Evolutionary conservation across 805 yeast species (phyloP).

Genomic region (Ogataea paraovalis): DNA sequence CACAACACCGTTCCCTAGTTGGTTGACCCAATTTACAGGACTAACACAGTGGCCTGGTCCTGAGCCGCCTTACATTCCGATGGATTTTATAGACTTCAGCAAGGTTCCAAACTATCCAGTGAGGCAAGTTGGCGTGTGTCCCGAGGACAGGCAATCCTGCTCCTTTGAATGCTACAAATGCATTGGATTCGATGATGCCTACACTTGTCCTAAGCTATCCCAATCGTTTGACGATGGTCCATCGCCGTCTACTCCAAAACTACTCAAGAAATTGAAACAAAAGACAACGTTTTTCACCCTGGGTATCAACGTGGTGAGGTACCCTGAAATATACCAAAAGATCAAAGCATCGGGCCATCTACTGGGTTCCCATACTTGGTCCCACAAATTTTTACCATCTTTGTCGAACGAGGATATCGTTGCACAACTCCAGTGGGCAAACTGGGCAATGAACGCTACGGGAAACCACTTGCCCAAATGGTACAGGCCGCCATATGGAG

Average conservation of each 20-base stretch:
- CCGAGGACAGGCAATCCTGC: conserved; percentile 50
- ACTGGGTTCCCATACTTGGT: conserved; percentile 89
- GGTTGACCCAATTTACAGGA: conserved; percentile 78
- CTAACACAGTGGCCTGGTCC: conserved; percentile 77
- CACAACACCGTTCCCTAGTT: conserved; percentile 53
- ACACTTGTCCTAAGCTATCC: conserved; percentile 66
- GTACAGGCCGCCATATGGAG: conserved; percentile 97
- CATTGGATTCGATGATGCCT: conserved; percentile 69
- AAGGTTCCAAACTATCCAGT: conserved; percentile 45
- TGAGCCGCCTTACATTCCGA: conserved; percentile 84
- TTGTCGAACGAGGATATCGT: conserved; percentile 75
- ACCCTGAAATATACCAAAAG: conserved; percentile 66
- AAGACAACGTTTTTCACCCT: conserved; percentile 80
- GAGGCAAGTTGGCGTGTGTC: conserved; percentile 60
- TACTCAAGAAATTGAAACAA: conserved; percentile 48
- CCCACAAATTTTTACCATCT: conserved; percentile 78
- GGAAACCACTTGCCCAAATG: conserved; percentile 82
- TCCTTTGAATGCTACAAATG: conserved; percentile 87
- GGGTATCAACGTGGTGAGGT: conserved; percentile 74
- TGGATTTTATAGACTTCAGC: conserved; percentile 61
- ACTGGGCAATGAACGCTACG: conserved; percentile 98
- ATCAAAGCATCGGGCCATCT: conserved; percentile 66
- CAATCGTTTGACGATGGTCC: conserved; percentile 98
- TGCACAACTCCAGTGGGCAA: conserved; percentile 91
- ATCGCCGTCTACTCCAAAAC: conserved; percentile 58